Evolutionary conservation across 169 alveolate species (phyloP), one percentile per base, ranked within the genome.

Genomic region (Ichthyophthirius multifiliis): DNA sequence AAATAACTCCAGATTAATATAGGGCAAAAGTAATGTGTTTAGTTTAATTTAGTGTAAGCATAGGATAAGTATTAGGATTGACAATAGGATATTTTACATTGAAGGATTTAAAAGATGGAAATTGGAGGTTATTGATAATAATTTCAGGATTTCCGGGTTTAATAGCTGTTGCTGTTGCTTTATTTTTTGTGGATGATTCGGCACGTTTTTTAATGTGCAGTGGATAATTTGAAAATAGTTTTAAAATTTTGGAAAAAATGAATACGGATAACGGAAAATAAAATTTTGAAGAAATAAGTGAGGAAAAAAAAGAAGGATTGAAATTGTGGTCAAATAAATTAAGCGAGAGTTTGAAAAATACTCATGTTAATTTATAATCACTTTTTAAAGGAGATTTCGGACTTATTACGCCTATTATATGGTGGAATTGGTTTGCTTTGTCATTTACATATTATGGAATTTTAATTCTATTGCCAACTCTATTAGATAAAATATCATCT

Each of bases 21-120:
- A 81, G 86, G 55, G 86, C 82, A 0, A 67, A 76, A 41, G 44
- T 48, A 27, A 81, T 81, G 82, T 48, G 86, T 9, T 32, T 71
- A n/a, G 73, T 81, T 4, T 47, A 65, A 6, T 48, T 81, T 16
- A 81, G 82, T 27, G 62, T 81, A 23, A 76, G 76, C 1, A 46
- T 81, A 12, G 86, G 86, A 9, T 27, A 81, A 55, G 34, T 79
- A 44, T 74, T 46, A 39, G 86, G 82, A 20, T 31, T 81, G 2
- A 20, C 73, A 16, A 73, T 74, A 4, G 86, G 82, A 15, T 64
- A 32, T 9, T 81, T 45, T 39, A 81, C 80, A 12, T 31, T 81
- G 16, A 37, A 47, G 4, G 30, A 65, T 10, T 37, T 71, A 18
- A 39, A 67, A 23, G 65, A 55, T 27, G 86, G 86, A 20, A 81